phyloP scores from a whole-genome alignment of 495 filamentous ascomycete species.

The Neurospora sp. region DNA sequence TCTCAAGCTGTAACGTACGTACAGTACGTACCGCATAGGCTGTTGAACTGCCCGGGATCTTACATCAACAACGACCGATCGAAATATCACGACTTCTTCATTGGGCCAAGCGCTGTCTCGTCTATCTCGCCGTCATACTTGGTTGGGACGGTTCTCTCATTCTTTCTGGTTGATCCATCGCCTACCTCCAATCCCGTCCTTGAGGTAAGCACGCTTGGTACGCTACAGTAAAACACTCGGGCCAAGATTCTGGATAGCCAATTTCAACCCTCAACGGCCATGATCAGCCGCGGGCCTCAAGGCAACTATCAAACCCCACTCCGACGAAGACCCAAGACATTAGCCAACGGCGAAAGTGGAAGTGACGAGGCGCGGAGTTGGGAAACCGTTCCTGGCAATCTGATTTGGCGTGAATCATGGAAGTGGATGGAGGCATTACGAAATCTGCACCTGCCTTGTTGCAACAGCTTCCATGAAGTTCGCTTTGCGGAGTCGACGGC shows the following conservation, averaged over 20 bases:
- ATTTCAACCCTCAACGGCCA: not conserved
- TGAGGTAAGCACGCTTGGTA: not conserved
- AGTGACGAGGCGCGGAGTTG: not conserved
- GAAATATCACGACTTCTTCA: not conserved
- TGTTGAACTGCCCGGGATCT: not conserved
- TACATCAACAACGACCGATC: not conserved
- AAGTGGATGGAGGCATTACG: not conserved
- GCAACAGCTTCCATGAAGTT: not conserved
- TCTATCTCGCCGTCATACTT: not conserved
- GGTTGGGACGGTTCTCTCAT: not conserved
- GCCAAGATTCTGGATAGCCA: not conserved
- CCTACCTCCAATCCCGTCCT: not conserved
- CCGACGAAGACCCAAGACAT: not conserved
- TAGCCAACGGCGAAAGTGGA: not conserved
- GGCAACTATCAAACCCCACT: not conserved
- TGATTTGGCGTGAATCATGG: not conserved
- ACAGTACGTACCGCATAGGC: not conserved
- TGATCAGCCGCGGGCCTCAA: not conserved
- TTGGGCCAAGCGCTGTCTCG: not conserved
- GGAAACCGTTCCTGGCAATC: not conserved
- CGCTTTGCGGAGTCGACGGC: not conserved
- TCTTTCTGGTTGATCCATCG: not conserved
- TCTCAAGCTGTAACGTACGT: not conserved
- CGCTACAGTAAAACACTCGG: not conserved
- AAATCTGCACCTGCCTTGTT: not conserved